Evolutionary conservation across 2,329 filamentous ascomycete genomes (phyloP).

Genomic region (Pestalotiopsis fici): DNA sequence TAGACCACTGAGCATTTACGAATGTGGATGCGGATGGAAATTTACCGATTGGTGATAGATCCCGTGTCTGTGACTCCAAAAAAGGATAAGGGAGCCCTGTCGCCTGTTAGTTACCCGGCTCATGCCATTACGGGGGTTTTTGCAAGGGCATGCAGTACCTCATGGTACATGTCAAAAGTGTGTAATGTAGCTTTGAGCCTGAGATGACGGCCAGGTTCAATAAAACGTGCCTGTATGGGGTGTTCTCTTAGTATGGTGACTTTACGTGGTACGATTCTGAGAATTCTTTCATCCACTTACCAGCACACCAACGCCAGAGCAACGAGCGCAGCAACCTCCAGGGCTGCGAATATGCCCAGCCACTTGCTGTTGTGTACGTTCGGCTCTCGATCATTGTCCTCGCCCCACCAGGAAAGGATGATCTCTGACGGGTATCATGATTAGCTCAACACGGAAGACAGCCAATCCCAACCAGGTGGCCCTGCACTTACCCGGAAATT

Average conservation of each 20-base stretch:
- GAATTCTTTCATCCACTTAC: background rate
- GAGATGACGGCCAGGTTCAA: slow-evolving; percentile 10
- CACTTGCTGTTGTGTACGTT: slow-evolving; percentile 9
- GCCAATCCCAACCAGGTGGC: background rate
- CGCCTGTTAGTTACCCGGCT: slow-evolving; percentile 11
- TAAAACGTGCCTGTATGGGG: slow-evolving; percentile 5
- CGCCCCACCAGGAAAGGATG: slow-evolving; percentile 11
- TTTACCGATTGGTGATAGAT: slow-evolving; percentile 33
- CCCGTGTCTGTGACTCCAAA: slow-evolving; percentile 4
- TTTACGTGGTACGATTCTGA: background rate
- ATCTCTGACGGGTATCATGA: slow-evolving; percentile 1
- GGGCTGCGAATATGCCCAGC: slow-evolving; percentile 8
- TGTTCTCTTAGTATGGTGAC: background rate
- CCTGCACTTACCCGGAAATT: slow-evolving; percentile 9
- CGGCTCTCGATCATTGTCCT: slow-evolving; percentile 5
- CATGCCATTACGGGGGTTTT: background rate
- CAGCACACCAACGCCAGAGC: slow-evolving; percentile 1
- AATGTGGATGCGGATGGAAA: background rate
- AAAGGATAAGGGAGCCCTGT: slow-evolving; percentile 28
- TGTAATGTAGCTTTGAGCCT: slow-evolving; percentile 10
- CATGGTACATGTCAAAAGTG: slow-evolving; percentile 6
- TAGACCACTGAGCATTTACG: background rate
- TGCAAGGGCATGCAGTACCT: background rate
- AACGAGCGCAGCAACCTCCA: slow-evolving; percentile 7
- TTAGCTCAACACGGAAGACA: background rate